A percentile compares a stretch with the other conserved stretches of the same genome.
Conservation (phyloP, 768 basidiomycete species). For the Gymnopilus dilepis region DNA sequence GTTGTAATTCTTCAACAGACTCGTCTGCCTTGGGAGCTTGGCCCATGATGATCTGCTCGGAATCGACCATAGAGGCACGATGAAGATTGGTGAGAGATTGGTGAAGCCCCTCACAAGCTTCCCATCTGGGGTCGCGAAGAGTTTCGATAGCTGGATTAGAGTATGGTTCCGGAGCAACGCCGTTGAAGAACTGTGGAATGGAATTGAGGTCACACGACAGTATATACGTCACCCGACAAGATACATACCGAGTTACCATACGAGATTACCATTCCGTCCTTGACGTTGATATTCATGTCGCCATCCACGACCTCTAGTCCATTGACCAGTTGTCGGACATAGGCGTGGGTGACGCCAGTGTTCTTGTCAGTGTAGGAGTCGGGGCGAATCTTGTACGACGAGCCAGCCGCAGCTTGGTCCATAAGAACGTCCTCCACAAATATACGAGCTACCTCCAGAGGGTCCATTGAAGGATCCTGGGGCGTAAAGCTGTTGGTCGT, state of each 20-base stretch:
- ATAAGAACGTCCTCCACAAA: constrained; percentile 61
- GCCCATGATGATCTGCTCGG: constrained; percentile 44
- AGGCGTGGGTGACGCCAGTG: constrained; percentile 90
- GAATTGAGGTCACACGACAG: constrained; percentile 13
- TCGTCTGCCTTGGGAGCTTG: constrained; percentile 22
- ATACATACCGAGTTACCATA: constrained; percentile 83
- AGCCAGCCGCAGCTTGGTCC: constrained; percentile 41
- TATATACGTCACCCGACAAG: not conserved
- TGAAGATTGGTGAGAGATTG: constrained; percentile 34
- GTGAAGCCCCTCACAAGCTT: constrained; percentile 55
- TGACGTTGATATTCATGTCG: constrained; percentile 93
- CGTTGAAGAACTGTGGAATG: constrained; percentile 73
- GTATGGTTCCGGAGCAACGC: constrained; percentile 49
- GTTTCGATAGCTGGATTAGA: constrained; percentile 36
- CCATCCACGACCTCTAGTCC: constrained; percentile 90
- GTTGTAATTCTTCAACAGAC: constrained; percentile 39
- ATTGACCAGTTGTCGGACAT: constrained; percentile 82
- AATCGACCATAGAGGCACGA: constrained; percentile 28
- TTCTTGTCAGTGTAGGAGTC: constrained; percentile 88
- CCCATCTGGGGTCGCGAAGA: constrained; percentile 52
- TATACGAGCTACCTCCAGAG: constrained; percentile 62
- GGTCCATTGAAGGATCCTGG: constrained; percentile 46
- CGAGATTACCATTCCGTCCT: constrained; percentile 81
- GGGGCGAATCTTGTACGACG: constrained; percentile 65
- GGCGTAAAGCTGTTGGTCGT: constrained; percentile 47